Evolutionary conservation across 176 grass and related monocot genomes (phyloP), one percentile per base, ranked within the genome.

Genomic region (Sorghum bicolor): DNA sequence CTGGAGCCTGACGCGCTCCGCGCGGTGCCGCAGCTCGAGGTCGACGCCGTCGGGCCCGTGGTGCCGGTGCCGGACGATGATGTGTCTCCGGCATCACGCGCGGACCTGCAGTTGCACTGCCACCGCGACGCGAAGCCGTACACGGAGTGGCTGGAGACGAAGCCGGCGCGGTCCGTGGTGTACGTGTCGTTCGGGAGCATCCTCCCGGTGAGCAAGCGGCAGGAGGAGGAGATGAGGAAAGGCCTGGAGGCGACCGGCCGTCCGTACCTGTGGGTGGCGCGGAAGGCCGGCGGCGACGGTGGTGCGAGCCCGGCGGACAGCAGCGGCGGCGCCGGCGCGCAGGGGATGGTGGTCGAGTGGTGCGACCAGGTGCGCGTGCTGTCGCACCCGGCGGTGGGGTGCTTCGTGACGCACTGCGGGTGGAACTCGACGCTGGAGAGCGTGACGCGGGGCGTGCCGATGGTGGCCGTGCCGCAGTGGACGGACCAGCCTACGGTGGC

Each of bases 331-430:
- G 64, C 15, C 61, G 63, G 30, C 30, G 64, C 30, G 36, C 67
- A 5, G 37, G 68, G 67, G 67, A 19, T 70, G 67, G 67, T 70
- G 77, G 92, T 97, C 70, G 90, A 94, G 44, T 97, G 95, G 92
- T 97, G 92, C 30, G 78, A 88, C 70, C 92, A 94, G 82, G 75
- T 81, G 44, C 61, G 73, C 55, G 92, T 94, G 38, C 67, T 94
- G 61, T 78, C 83, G 2, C 92, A 94, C 78, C 12, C 50, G 3
- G 82, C 91, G 0, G 88, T 92, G 28, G 93, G 90, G 2, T 95
- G 93, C 80, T 96, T 96, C 68, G 73, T 96, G 32, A 96, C 88
- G 17, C 94, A 96, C 61, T 85, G 80, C 16, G 94, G 91, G 5
- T 93, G 94, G 94, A 96, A 93, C 80, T 96, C 94, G 1, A 82